A percentile compares a stretch with the other conserved stretches of the same genome.
Conservation (phyloP, 257 asterid genomes). For the Solanum chmielewskii region DNA sequence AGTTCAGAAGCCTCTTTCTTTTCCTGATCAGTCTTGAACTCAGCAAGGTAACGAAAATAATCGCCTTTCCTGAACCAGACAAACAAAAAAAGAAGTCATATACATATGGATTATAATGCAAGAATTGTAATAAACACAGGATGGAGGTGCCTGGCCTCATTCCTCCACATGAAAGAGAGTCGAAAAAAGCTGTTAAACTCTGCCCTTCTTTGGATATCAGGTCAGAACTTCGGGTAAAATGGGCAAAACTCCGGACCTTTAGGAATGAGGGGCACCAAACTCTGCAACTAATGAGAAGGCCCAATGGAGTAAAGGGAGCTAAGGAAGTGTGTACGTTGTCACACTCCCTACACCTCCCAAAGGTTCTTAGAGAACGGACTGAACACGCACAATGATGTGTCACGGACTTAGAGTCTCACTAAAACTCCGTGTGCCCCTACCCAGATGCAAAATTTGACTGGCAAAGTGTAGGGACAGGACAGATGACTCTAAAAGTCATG, state of each 20-base stretch:
- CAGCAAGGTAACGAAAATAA: constrained; percentile 77
- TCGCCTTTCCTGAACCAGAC: constrained; percentile 58
- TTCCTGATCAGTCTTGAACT: constrained; percentile 72
- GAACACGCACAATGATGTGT: background rate
- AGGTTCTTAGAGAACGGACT: background rate
- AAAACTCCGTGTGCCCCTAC: no score
- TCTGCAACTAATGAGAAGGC: background rate
- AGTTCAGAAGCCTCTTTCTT: constrained; percentile 70
- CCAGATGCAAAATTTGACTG: no score
- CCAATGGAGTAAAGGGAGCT: background rate
- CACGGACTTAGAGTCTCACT: no score
- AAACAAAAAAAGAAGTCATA: background rate
- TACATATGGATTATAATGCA: background rate
- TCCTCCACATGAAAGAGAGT: background rate
- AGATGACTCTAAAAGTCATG: background rate
- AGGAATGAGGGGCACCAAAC: background rate
- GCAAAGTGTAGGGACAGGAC: no score
- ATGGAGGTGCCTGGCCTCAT: background rate
- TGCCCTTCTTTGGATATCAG: background rate
- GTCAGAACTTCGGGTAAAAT: background rate
- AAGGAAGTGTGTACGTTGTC: background rate
- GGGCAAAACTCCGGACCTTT: accelerated
- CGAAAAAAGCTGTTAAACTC: background rate
- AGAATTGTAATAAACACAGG: background rate
- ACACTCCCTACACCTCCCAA: background rate